These are phyloP conservation scores for Gossypium trilobum DNA, from an alignment of 441 rosid genomes.

Conservation along the genomic window DNA sequence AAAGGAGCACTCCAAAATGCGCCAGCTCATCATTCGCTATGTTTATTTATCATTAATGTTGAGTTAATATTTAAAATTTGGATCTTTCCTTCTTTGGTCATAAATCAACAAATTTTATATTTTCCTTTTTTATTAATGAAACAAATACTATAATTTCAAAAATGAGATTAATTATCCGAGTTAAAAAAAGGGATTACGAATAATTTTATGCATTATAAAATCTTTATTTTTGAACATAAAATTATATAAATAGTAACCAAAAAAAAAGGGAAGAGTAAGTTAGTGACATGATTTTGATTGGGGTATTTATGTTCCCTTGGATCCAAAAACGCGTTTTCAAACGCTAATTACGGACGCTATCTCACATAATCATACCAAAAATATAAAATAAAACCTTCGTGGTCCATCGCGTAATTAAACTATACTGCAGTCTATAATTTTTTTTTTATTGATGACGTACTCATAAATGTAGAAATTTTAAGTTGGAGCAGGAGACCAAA, in stretches of 20 bases:
- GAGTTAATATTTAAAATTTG: not conserved
- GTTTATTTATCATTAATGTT: not conserved
- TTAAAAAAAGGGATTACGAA: no score
- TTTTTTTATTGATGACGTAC: not conserved
- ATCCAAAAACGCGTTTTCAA: slow-evolving; percentile 1
- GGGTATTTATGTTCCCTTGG: not conserved
- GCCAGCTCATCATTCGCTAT: slow-evolving; percentile 30
- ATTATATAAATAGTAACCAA: not conserved
- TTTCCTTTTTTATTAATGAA: no score
- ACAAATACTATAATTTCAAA: no score
- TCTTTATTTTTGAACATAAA: no score
- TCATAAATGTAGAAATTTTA: not conserved
- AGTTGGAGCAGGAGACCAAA: no score
- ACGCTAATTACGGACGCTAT: slow-evolving; percentile 12
- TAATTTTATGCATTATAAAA: no score
- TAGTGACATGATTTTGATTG: not conserved
- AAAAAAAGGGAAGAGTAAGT: not conserved
- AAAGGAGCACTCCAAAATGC: slow-evolving; percentile 11
- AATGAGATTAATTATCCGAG: no score
- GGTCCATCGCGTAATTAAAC: not conserved
- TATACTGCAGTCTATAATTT: not conserved
- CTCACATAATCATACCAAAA: not conserved
- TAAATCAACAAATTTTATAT: no score
- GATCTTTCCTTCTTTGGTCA: not conserved
- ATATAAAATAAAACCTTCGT: not conserved